Conservation (phyloP, 2,329 filamentous ascomycete genomes). For the Trichothecium sympodiale region DNA sequence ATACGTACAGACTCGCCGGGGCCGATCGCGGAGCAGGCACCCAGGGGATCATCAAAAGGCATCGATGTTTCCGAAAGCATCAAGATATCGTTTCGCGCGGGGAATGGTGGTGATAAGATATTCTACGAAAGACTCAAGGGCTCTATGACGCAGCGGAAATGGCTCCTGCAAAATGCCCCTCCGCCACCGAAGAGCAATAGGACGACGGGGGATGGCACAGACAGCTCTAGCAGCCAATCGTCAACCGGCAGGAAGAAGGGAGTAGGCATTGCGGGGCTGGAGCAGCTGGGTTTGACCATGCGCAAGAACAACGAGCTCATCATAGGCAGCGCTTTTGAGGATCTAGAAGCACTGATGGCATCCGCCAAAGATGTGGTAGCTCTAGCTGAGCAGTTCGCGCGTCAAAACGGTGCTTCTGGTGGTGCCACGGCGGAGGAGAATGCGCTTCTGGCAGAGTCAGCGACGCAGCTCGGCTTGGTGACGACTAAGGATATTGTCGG, state of each 20-base stretch:
- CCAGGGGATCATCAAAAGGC: slow-evolving; percentile 15
- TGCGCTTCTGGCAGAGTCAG: slow-evolving; percentile 66
- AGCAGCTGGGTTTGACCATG: slow-evolving; percentile 72
- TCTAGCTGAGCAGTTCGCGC: slow-evolving; percentile 77
- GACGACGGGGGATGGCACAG: slow-evolving; percentile 22
- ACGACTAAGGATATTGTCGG: slow-evolving; percentile 91
- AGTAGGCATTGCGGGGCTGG: slow-evolving; percentile 84
- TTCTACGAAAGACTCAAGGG: slow-evolving; percentile 84
- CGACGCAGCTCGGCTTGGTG: slow-evolving; percentile 71
- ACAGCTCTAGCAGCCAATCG: slow-evolving; percentile 12
- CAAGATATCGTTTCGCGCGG: slow-evolving; percentile 78
- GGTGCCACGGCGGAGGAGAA: slow-evolving; percentile 59
- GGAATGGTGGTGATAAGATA: slow-evolving; percentile 67
- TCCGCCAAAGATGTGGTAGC: slow-evolving; percentile 94
- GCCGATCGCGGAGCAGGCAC: slow-evolving; percentile 45
- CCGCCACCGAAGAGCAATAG: slow-evolving; percentile 60
- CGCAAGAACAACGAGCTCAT: slow-evolving; percentile 88
- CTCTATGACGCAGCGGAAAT: slow-evolving; percentile 85
- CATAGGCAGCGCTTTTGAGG: slow-evolving; percentile 90
- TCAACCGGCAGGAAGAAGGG: slow-evolving; percentile 38
- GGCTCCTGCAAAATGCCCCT: slow-evolving; percentile 83
- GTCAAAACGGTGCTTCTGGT: slow-evolving; percentile 49
- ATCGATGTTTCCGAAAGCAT: slow-evolving; percentile 60
- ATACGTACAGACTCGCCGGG: slow-evolving; percentile 66
- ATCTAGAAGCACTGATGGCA: slow-evolving; percentile 92